These are phyloP conservation scores for Teunomyces barrocoloradensis DNA, from an alignment of 805 yeast species.

Conservation along the genomic window DNA sequence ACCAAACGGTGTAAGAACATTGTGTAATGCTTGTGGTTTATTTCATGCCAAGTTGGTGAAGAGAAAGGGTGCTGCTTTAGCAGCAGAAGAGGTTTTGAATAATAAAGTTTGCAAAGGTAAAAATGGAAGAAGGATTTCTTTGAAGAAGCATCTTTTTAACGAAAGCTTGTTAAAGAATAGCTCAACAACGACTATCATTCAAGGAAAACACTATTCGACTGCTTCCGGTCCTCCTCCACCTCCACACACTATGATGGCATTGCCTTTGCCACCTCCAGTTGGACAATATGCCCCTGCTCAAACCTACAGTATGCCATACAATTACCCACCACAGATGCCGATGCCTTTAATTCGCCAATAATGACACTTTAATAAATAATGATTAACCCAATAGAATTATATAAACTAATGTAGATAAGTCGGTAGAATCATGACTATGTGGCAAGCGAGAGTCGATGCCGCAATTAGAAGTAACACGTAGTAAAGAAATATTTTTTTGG, in stretches of 20 bases:
- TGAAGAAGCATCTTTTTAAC: constrained; percentile 26
- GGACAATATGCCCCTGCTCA: constrained; percentile 5
- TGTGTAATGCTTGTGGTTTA: constrained; percentile 44
- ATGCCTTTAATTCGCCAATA: constrained; percentile 11
- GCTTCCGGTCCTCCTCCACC: background rate
- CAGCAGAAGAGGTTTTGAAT: constrained; percentile 37
- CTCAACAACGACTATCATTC: background rate
- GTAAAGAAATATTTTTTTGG: background rate
- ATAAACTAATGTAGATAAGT: no score
- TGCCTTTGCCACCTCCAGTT: constrained; percentile 3
- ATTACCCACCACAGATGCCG: constrained; percentile 4
- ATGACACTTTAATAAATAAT: background rate
- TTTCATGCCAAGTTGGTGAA: constrained; percentile 40
- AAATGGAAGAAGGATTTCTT: constrained; percentile 40
- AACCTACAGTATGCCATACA: constrained; percentile 3
- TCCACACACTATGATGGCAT: constrained; percentile 4
- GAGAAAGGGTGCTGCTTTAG: constrained; percentile 27
- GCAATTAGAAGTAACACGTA: background rate
- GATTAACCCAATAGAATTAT: background rate
- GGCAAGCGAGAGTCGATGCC: background rate
- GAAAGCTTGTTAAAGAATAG: constrained; percentile 11
- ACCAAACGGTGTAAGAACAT: constrained; percentile 44
- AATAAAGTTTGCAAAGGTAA: constrained; percentile 44
- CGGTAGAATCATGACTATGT: no score
- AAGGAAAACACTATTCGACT: background rate